Evolutionary conservation across 1,139 yeast species (phyloP), one percentile per base, ranked within the genome.

Genomic region (Schizosaccharomyces versatilis): DNA sequence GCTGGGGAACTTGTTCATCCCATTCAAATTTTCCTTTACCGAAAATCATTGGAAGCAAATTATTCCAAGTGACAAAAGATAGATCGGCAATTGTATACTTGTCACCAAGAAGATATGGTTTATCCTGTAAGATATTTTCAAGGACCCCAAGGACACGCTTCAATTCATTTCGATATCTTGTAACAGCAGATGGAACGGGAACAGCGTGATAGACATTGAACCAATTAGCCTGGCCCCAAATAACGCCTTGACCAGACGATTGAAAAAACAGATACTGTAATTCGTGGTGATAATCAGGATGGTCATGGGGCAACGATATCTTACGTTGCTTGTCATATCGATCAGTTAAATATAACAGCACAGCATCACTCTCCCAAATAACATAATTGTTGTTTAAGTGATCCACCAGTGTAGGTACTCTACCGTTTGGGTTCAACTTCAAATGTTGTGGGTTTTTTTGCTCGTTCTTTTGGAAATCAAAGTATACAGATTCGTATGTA

Each of bases 191-290:
- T 17, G 90, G 85, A 2, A 88, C 85, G 57, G 81, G 82, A 58
- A 83, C 82, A 7, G 90, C 76, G 67, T 88, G 96, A 73, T 86
- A 86, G 67, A 84, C 84, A 63, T 90, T 74, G 71, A 88, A 88
- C 71, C 88, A 96, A 62, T 86, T 74, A 2, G 96, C 96, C 67
- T 88, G 97, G 32, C 97, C 97, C 63, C 86, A 84, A 95, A 86
- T 86, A 36, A 96, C 96, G 0, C 96, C 95, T 66, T 86, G 96
- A 10, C 97, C 97, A 10, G 94, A 81, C 1, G 96, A 85, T 69
- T 88, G 97, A 72, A 86, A 88, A 65, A 85, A 88, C 53, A 88
- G 73, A 96, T 96, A 88, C 17, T 88, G 79, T 58, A 79, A 75
- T 58, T 88, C 84, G 64, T 81, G 88, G n/a, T 86, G 75, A 69